Evolutionary conservation across 371 early-diverging fungal species (phyloP), one percentile per base, ranked within the genome.

Genomic region (Cokeromyces recurvatus): DNA sequence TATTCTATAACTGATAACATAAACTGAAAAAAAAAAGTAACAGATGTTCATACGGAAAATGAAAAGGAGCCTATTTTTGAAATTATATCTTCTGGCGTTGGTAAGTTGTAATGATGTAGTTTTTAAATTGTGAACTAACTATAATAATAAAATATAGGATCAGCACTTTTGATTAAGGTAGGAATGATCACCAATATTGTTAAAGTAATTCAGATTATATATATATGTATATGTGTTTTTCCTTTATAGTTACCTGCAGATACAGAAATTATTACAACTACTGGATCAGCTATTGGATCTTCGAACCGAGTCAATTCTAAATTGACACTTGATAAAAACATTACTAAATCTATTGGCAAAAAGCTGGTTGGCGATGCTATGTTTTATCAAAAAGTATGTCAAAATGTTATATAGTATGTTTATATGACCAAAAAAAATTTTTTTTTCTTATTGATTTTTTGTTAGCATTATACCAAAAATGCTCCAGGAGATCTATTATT

Each of bases 401-500:
- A 22, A 32, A 16, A n/a, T 19, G n/a, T n/a, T n/a, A n/a, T n/a
- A n/a, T n/a, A n/a, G n/a, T n/a, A n/a, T n/a, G n/a, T n/a, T n/a
- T n/a, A n/a, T n/a, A n/a, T n/a, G n/a, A n/a, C n/a, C n/a, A n/a
- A n/a, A n/a, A n/a, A n/a, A n/a, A n/a, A n/a, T n/a, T n/a, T n/a
- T n/a, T n/a, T n/a, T n/a, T n/a, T n/a, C n/a, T n/a, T n/a, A n/a
- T n/a, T n/a, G n/a, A n/a, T n/a, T n/a, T n/a, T n/a, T n/a, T n/a
- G n/a, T 43, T 64, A 86, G 79, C 81, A 82, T 35, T 68, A 73
- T 14, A 87, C 88, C 10, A 59, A 71, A 3, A 60, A 57, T 5
- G 25, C 48, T 4, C 59, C 83, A 4, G 87, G 85, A 14, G 89
- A 87, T 53, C 68, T 87, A n/a, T 63, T 89, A 44, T 48, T 89